Evolutionary conservation across 805 yeast species (phyloP), one percentile per base, ranked within the genome.

Genomic region (Wickerhamiella spandovensis): DNA sequence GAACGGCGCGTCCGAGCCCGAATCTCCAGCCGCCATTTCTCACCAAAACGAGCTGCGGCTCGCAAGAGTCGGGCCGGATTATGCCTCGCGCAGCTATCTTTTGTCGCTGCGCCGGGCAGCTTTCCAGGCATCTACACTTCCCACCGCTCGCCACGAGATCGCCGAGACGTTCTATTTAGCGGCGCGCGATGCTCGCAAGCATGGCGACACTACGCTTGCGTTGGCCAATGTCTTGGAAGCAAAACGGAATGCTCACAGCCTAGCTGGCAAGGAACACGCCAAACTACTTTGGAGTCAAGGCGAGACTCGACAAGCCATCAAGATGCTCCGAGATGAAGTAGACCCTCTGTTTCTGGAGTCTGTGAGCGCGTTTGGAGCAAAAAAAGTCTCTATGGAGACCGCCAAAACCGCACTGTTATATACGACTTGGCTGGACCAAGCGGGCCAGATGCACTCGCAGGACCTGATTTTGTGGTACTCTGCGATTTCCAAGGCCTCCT

Each of bases 231-330:
- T 56, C 5, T 51, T 58, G 4, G 45, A 51, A 1, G 61, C 62
- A 1, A 51, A 53, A 28, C 52, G 54, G 38, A 45, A 48, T 23
- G 43, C 44, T 10, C 42, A 52, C 22, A 43, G 23, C 5, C 28
- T 37, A 5, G 55, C 57, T 1, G 53, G 48, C 17, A 50, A 48
- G 5, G 59, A 51, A 35, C 54, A 56, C 24, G 61, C 62, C 0
- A 80, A 84, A 51, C 71, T 92, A 8, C 65, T 87, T 39, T 90
- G 97, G 97, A 82, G 79, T 3, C 86, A 84, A 61, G 95, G 95
- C 0, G 94, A 87, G 54, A 85, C 78, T 53, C 76, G 88, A 22
- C 82, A 87, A 56, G 97, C 97, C 0, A 72, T 90, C 43, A 79
- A 82, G 48, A 70, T 78, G 7, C 67, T 85, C 37, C 73, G 73